Evolutionary conservation across 305 asterid species (phyloP).

Genomic region (Solanum chacoense): DNA sequence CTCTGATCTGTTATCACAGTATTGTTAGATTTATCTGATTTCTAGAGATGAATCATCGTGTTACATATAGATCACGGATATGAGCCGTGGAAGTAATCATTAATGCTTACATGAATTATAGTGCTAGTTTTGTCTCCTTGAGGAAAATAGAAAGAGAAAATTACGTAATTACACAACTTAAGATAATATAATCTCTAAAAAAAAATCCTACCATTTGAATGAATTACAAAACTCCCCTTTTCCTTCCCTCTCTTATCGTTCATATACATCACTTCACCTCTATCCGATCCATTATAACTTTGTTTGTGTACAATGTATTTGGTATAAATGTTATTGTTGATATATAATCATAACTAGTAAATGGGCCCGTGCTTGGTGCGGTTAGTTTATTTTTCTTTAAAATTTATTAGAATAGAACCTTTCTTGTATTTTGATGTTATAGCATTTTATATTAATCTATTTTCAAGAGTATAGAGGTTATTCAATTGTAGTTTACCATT

Average conservation of each 20-base stretch:
- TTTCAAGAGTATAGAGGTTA: too few relatives aligned
- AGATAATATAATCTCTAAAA: neutral
- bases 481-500: too few relatives aligned
- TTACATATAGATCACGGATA: neutral
- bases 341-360: too few relatives aligned
- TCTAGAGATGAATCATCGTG: neutral
- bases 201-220: too few relatives aligned
- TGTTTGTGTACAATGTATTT: neutral
- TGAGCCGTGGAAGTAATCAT: neutral
- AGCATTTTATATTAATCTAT: too few relatives aligned
- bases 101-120: too few relatives aligned
- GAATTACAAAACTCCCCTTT: neutral
- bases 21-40: neutral
- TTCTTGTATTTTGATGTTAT: too few relatives aligned
- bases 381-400: too few relatives aligned
- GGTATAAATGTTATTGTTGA: neutral
- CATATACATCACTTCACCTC: neutral
- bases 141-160: neutral
- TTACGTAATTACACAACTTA: too few relatives aligned
- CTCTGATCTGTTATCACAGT: neutral
- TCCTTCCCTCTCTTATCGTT: neutral
- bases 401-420: too few relatives aligned
- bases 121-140: too few relatives aligned
- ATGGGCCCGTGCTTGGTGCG: too few relatives aligned
- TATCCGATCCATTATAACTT: neutral